Evolutionary conservation across 441 rosid species (phyloP).

Genomic region (Bocquillonia castaneifolia): DNA sequence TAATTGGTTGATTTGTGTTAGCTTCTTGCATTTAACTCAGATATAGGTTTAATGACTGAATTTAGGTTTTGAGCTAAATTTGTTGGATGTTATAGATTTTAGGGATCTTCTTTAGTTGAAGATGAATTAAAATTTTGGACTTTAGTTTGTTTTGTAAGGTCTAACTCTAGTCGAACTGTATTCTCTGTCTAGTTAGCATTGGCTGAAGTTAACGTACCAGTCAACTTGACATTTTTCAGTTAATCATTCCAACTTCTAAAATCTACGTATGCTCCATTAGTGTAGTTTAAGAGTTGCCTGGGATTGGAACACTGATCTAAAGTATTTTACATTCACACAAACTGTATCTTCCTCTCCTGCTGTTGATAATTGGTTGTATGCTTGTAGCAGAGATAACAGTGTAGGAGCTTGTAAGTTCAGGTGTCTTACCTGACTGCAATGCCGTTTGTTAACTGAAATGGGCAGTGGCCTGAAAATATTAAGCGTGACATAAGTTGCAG

Average conservation of each 20-base stretch:
- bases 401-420: neutral
- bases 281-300: neutral
- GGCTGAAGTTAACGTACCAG: neutral
- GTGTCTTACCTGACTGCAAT: too few relatives aligned
- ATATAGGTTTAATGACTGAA: conserved; percentile 3
- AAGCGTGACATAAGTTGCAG: neutral
- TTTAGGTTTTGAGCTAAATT: conserved; percentile 14
- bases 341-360: neutral
- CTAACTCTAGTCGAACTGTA: conserved; percentile 1
- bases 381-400: neutral
- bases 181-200: neutral
- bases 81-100: neutral
- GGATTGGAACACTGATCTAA: neutral
- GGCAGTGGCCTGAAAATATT: neutral
- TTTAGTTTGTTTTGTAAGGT: conserved; percentile 1
- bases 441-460: neutral
- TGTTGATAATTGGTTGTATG: neutral
- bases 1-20: conserved; percentile 8
- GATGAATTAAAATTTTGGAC: neutral
- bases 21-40: neutral
- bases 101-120: conserved; percentile 16
- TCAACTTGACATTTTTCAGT: neutral
- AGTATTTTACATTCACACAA: neutral
- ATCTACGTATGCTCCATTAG: neutral
- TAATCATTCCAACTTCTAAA: neutral